A percentile compares a stretch with the other conserved stretches of the same genome.
These are phyloP conservation scores for Saccharomyces hybrid DNA, from an alignment of 1,139 yeast species.

Conservation along the genomic window DNA sequence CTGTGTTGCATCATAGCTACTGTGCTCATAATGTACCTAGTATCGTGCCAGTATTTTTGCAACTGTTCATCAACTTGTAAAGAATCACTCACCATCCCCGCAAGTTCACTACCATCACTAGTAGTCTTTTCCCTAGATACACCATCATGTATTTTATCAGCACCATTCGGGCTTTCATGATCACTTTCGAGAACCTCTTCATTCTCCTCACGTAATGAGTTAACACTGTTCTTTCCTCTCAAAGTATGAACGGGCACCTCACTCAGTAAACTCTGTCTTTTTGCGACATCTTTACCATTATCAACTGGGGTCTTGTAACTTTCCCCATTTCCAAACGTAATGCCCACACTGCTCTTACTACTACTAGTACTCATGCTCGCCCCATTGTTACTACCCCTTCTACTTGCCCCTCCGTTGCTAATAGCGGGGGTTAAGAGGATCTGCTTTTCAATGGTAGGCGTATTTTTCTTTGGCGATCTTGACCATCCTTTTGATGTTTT, in stretches of 20 bases:
- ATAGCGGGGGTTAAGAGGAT: conserved; percentile 1
- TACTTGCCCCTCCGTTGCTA: conserved; percentile 7
- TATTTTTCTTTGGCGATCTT: conserved; percentile 12
- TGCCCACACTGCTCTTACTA: neutral
- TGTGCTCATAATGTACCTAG: conserved; percentile 21
- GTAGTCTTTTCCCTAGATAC: neutral
- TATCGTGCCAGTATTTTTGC: conserved; percentile 23
- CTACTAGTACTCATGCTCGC: conserved; percentile 2
- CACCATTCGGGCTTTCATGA: neutral
- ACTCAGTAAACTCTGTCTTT: conserved; percentile 3
- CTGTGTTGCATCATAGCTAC: conserved; percentile 23
- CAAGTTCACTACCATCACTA: neutral
- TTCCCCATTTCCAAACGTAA: neutral
- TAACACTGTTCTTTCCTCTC: neutral
- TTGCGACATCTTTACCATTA: neutral
- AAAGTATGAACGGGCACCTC: conserved; percentile 10
- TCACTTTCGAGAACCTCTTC: conserved; percentile 1
- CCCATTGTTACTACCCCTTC: neutral
- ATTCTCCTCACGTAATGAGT: conserved; percentile 1
- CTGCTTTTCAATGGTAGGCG: neutral
- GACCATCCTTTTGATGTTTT: conserved; percentile 20
- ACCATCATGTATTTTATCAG: neutral
- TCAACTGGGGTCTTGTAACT: conserved; percentile 5
- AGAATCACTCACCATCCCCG: neutral
- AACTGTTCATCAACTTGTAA: conserved; percentile 18